Evolutionary conservation across 148 eudicot species (phyloP).

Genomic region (Vaccinium vitisidaea): DNA sequence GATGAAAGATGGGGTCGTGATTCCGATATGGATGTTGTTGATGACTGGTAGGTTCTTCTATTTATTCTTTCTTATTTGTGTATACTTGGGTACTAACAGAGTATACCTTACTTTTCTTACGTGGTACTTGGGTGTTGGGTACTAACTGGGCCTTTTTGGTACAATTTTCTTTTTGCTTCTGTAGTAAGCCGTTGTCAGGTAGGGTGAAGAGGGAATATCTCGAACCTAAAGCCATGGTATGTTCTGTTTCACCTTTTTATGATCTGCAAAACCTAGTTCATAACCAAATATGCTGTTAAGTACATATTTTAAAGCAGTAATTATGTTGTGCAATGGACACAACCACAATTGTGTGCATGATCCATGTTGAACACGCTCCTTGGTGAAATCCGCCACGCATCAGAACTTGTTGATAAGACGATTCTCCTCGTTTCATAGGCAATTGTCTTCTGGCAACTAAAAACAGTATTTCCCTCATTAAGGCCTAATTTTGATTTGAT

Average conservation of each 20-base stretch:
- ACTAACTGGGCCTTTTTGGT: background rate
- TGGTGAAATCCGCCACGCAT: background rate
- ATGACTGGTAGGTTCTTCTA: slow-evolving; percentile 42
- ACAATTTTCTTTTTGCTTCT: background rate
- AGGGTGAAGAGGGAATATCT: slow-evolving; percentile 71
- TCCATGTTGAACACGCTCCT: background rate
- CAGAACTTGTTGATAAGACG: background rate
- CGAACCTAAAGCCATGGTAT: slow-evolving; percentile 56
- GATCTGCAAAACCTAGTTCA: background rate
- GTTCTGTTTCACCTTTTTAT: slow-evolving; percentile 15
- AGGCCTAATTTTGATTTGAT: slow-evolving; percentile 1
- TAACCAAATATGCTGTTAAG: background rate
- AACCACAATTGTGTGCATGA: background rate
- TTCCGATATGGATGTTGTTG: slow-evolving; percentile 73
- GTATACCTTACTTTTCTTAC: slow-evolving; percentile 14
- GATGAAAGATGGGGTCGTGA: slow-evolving; percentile 79
- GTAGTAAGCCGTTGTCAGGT: slow-evolving; percentile 42
- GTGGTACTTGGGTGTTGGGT: slow-evolving; percentile 17
- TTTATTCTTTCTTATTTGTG: slow-evolving; percentile 4
- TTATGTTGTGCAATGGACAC: background rate
- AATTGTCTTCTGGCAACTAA: background rate
- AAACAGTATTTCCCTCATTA: background rate
- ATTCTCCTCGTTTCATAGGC: background rate
- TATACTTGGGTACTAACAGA: background rate
- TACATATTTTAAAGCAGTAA: background rate